Evolutionary conservation across 768 basidiomycete genomes (phyloP).

Genomic region (Steccherinum ochraceum): DNA sequence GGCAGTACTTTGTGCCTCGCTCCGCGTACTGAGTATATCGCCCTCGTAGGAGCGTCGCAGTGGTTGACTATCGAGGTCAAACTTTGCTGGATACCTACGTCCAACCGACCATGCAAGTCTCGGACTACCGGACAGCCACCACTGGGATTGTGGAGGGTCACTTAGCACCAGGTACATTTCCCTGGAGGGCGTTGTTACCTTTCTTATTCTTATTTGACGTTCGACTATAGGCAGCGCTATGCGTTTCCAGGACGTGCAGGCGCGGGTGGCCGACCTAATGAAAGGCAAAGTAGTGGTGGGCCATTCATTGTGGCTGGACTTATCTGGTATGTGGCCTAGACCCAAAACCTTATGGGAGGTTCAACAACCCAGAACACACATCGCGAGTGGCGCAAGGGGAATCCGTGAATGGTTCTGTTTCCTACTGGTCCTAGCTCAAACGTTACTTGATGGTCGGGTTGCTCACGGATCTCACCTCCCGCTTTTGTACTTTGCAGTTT

Average conservation of each 20-base stretch:
- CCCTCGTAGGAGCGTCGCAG: conserved; percentile 34
- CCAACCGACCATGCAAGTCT: conserved; percentile 57
- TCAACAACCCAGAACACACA: too few relatives aligned
- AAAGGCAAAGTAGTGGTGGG: conserved; percentile 70
- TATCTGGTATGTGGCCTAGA: conserved; percentile 68
- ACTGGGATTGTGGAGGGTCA: conserved; percentile 47
- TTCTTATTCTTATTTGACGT: background rate
- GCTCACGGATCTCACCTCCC: conserved; percentile 12
- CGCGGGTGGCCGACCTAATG: conserved; percentile 56
- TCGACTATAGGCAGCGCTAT: conserved; percentile 39
- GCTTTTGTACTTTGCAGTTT: conserved; percentile 46
- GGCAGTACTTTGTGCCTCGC: conserved; percentile 1
- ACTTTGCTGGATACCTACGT: conserved; percentile 61
- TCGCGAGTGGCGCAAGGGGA: too few relatives aligned
- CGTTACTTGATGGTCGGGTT: background rate
- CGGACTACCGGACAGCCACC: conserved; percentile 64
- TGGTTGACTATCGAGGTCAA: conserved; percentile 39
- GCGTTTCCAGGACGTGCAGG: conserved; percentile 60
- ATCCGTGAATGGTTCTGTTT: too few relatives aligned
- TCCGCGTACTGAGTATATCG: conserved; percentile 1
- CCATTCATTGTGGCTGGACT: conserved; percentile 75
- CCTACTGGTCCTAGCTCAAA: background rate
- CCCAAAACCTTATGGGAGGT: conserved; percentile 3
- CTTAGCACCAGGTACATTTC: conserved; percentile 31
- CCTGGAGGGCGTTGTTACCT: background rate